Evolutionary conservation across 257 asterid species (phyloP).

Genomic region (Ophiorrhiza pumila): DNA sequence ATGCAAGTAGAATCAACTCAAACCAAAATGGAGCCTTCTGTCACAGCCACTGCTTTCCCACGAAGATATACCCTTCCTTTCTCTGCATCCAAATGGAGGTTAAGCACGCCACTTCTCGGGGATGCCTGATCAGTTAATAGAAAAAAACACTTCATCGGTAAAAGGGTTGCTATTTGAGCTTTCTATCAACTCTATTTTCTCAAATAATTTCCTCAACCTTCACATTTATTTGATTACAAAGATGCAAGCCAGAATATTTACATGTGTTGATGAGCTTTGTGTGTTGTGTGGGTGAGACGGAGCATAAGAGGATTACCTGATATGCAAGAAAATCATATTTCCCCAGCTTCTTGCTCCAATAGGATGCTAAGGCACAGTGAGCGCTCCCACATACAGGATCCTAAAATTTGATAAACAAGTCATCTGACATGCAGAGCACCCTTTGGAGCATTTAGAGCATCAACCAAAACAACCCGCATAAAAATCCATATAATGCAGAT

Average conservation of each 20-base stretch:
- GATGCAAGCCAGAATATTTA: neutral
- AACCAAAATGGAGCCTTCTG: conserved; percentile 60
- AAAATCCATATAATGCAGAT: neutral
- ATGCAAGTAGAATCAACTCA: conserved; percentile 11
- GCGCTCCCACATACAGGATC: conserved; percentile 97
- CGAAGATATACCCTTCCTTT: conserved; percentile 55
- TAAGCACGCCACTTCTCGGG: conserved; percentile 62
- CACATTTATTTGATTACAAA: neutral
- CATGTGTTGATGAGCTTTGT: neutral
- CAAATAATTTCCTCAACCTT: too few species aligned
- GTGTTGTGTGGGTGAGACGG: neutral
- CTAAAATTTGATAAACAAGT: conserved; percentile 29
- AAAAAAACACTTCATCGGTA: neutral
- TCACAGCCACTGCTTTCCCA: conserved; percentile 62
- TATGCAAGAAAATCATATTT: conserved; percentile 65
- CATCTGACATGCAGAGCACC: neutral
- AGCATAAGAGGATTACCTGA: conserved; percentile 35
- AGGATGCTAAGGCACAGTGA: conserved; percentile 75
- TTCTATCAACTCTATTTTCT: neutral
- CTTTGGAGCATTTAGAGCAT: neutral
- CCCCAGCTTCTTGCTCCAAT: conserved; percentile 81
- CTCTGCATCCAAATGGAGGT: conserved; percentile 56
- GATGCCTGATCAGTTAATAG: conserved; percentile 62
- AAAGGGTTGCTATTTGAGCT: neutral
- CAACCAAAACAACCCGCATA: neutral